Evolutionary conservation across 78 protist genomes (phyloP).

Genomic region (Thecamonas trahens): DNA sequence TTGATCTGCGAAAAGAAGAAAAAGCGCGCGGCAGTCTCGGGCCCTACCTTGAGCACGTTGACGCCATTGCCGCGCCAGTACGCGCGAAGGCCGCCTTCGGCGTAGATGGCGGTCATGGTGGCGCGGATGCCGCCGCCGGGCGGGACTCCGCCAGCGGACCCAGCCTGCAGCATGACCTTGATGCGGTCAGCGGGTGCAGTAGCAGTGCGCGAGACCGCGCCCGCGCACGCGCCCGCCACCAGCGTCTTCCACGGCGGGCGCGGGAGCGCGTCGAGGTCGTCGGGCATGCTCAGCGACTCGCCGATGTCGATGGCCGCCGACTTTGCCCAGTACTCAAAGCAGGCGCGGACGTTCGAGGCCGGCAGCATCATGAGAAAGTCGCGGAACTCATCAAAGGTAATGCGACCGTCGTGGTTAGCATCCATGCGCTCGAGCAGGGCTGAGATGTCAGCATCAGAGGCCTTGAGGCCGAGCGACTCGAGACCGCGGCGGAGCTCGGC

Average conservation of each 20-base stretch:
- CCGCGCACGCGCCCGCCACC: constrained; percentile 3
- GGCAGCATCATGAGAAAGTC: constrained; percentile 1
- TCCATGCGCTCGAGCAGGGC: not conserved
- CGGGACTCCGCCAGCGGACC: not conserved
- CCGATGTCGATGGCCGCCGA: not conserved
- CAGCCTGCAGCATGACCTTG: not conserved
- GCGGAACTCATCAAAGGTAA: not conserved
- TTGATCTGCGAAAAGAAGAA: not conserved
- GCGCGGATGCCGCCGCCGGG: not conserved
- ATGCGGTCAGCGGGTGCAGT: constrained; percentile 11
- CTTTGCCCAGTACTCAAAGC: not conserved
- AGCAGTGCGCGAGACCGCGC: constrained; percentile 8
- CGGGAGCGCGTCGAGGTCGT: no score
- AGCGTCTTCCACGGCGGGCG: not conserved
- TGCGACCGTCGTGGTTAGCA: not conserved
- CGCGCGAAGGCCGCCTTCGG: constrained; percentile 4
- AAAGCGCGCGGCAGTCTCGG: constrained; percentile 6
- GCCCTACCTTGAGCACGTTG: constrained; percentile 11
- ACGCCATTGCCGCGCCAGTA: constrained; percentile 15
- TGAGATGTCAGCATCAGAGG: no score
- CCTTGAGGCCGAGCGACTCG: no score
- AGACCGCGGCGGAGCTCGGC: no score
- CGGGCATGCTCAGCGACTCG: not conserved
- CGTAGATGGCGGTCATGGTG: constrained; percentile 7
- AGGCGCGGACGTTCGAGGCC: not conserved